phyloP scores from a whole-genome alignment of 2,329 filamentous ascomycete genomes.

The Calonectria pseudoturangicola region DNA sequence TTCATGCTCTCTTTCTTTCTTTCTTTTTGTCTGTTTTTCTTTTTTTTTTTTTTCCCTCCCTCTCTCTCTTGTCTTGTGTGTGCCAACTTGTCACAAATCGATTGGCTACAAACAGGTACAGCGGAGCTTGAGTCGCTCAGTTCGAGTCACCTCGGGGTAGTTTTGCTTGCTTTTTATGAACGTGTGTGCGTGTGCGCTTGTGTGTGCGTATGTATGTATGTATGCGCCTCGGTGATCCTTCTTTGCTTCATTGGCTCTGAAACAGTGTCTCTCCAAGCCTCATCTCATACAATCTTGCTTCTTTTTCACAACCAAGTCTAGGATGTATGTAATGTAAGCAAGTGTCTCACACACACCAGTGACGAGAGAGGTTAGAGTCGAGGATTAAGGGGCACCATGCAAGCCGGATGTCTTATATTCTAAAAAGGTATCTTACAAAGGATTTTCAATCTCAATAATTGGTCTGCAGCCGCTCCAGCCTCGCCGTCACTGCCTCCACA shows the following conservation, averaged over 20 bases:
- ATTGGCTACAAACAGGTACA: neutral
- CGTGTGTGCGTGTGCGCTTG: neutral
- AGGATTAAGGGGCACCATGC: conserved; percentile 22
- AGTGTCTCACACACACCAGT: conserved; percentile 9
- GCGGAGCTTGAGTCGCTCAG: neutral
- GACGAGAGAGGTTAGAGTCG: neutral
- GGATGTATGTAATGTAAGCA: conserved; percentile 8
- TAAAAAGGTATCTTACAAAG: conserved; percentile 51
- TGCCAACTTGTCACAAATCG: conserved; percentile 10
- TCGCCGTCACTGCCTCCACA: conserved; percentile 78
- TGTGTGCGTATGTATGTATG: neutral
- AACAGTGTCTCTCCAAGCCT: conserved; percentile 17
- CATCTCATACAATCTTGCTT: conserved; percentile 10
- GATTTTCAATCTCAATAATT: conserved; percentile 43
- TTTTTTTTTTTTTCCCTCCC: neutral
- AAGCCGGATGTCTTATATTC: conserved; percentile 34
- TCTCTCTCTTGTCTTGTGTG: neutral
- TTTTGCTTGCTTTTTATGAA: conserved; percentile 18
- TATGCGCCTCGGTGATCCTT: conserved; percentile 10
- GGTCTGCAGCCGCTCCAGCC: conserved; percentile 74
- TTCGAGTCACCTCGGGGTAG: neutral
- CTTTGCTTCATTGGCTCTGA: conserved; percentile 9
- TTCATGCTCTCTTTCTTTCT: neutral
- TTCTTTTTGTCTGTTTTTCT: neutral
- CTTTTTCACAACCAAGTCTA: neutral